Conservation (phyloP, 768 basidiomycete species). For the Podaxis pistillaris region DNA sequence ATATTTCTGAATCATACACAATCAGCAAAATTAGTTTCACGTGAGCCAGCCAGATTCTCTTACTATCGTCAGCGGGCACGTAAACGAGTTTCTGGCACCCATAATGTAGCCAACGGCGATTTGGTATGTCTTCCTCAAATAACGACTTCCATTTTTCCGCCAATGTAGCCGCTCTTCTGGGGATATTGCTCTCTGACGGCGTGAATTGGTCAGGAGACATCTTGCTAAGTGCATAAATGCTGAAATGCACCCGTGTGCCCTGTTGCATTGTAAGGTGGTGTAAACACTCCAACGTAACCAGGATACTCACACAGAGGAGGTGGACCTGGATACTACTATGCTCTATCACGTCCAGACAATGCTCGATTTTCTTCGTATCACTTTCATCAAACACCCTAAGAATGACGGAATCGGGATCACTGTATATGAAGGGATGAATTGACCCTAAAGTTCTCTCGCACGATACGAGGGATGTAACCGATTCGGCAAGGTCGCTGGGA, state of each 20-base stretch:
- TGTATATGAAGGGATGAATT: background rate
- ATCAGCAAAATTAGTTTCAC: background rate
- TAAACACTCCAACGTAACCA: background rate
- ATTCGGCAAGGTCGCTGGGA: background rate
- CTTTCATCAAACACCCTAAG: background rate
- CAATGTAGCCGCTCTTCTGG: conserved; percentile 13
- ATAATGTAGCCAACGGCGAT: conserved; percentile 20
- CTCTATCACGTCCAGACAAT: background rate
- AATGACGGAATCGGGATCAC: background rate
- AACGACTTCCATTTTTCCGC: conserved; percentile 20
- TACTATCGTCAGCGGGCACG: conserved; percentile 20
- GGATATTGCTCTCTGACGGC: conserved; percentile 9
- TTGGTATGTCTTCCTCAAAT: conserved; percentile 13
- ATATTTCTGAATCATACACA: background rate
- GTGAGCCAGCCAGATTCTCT: background rate
- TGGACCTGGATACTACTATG: background rate
- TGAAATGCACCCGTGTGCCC: conserved; percentile 3
- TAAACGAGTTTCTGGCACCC: conserved; percentile 18
- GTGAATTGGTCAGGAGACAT: conserved; percentile 15
- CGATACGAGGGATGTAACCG: background rate
- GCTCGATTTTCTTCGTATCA: background rate
- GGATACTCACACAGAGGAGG: background rate
- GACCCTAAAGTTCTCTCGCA: background rate
- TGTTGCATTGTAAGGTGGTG: background rate
- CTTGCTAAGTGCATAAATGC: conserved; percentile 8